These are phyloP conservation scores for Amylostereum areolatum DNA, from an alignment of 1,284 basidiomycete genomes.

Conservation along the genomic window DNA sequence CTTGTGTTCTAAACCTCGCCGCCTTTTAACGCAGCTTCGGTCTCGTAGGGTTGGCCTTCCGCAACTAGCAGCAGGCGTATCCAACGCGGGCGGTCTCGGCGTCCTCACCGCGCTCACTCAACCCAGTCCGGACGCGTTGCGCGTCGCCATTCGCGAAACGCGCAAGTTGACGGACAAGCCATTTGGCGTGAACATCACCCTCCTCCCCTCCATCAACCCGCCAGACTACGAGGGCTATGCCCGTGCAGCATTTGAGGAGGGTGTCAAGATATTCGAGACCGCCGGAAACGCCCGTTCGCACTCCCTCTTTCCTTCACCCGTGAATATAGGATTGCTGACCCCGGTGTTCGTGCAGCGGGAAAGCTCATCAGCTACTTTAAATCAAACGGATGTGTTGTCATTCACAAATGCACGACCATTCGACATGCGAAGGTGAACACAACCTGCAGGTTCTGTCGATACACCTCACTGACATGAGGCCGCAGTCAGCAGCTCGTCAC, in stretches of 20 bases:
- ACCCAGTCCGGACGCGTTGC: slow-evolving; percentile 78
- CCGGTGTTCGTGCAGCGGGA: slow-evolving; percentile 42
- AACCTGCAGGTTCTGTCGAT: no score
- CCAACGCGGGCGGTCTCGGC: slow-evolving; percentile 82
- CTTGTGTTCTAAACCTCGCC: not conserved
- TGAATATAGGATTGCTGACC: not conserved
- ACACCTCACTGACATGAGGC: not conserved
- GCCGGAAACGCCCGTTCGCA: slow-evolving; percentile 83
- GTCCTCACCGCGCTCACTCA: slow-evolving; percentile 88
- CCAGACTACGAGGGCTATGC: slow-evolving; percentile 88
- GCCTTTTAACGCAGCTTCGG: not conserved
- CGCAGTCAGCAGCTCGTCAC: slow-evolving; percentile 64
- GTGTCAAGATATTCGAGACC: slow-evolving; percentile 88
- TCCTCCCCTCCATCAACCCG: slow-evolving; percentile 85
- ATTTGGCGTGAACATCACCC: slow-evolving; percentile 91
- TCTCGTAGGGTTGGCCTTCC: slow-evolving; percentile 69
- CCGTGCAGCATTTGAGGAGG: slow-evolving; percentile 80
- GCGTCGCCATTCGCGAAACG: slow-evolving; percentile 82
- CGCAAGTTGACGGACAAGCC: slow-evolving; percentile 63
- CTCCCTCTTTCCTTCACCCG: not conserved
- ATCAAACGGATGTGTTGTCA: slow-evolving; percentile 67
- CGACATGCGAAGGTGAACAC: slow-evolving; percentile 71
- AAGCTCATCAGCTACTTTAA: slow-evolving; percentile 82
- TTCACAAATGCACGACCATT: slow-evolving; percentile 90
- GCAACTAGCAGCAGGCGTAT: slow-evolving; percentile 72